A percentile compares a stretch with the other conserved stretches of the same genome.
These are phyloP conservation scores for Skeletonema marinoi DNA, from an alignment of 108 stramenopile species.

Conservation along the genomic window DNA sequence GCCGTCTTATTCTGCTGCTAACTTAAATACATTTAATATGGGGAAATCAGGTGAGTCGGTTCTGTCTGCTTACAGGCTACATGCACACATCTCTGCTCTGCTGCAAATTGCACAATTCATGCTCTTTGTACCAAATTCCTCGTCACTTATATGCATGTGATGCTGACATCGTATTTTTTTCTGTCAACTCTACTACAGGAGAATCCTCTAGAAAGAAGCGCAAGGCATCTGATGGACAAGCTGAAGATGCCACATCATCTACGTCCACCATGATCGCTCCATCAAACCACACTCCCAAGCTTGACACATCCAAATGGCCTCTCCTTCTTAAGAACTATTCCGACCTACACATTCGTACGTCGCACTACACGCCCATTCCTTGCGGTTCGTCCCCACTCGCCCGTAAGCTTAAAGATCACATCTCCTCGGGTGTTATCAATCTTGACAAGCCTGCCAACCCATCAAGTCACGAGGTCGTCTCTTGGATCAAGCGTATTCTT, in stretches of 20 bases:
- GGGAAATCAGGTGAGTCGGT: constrained; percentile 32
- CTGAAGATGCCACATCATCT: constrained; percentile 33
- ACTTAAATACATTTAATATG: constrained; percentile 4
- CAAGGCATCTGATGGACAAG: constrained; percentile 67
- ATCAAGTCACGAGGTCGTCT: constrained; percentile 98
- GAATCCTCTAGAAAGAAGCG: constrained; percentile 69
- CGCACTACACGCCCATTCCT: constrained; percentile 99
- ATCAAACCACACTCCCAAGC: constrained; percentile 77
- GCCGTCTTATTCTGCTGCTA: neutral
- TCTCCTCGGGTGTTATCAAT: constrained; percentile 98
- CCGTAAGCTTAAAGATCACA: constrained; percentile 89
- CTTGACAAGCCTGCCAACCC: constrained; percentile 99
- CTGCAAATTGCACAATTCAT: neutral
- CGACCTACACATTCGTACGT: constrained; percentile 95
- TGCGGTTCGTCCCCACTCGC: constrained; percentile 95
- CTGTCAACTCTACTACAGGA: constrained; percentile 19
- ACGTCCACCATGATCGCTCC: constrained; percentile 79
- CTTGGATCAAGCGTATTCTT: constrained; percentile 99
- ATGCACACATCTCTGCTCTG: neutral
- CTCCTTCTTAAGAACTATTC: constrained; percentile 98
- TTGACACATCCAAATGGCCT: constrained; percentile 97
- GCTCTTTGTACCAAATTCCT: neutral
- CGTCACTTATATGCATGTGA: neutral
- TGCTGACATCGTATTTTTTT: neutral
- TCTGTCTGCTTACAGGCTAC: neutral